Evolutionary conservation across 441 rosid genomes (phyloP), one percentile per base, ranked within the genome.

Genomic region (Croton setiger): DNA sequence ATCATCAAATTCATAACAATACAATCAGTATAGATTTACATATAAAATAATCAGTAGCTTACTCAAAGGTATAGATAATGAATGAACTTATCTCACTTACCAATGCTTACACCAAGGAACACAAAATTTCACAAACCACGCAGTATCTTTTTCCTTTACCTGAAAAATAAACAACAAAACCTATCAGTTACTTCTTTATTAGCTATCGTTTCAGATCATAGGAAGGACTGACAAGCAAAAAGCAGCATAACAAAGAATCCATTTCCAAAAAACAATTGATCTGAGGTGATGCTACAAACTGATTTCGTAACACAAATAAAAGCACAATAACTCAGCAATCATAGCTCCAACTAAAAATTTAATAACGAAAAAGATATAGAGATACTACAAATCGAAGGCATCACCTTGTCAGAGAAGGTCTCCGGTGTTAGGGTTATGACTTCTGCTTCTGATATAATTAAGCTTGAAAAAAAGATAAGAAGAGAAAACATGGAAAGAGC

Each of bases 21-120:
- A 64, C 3, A 41, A 41, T 31, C 61, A 55, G 5, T 4, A 41
- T 14, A 37, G 41, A 55, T 23, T n/a, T 66, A 20, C 55, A 5
- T 18, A 7, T 18, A 20, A 20, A 9, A 13, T 1, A 10, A 61
- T 9, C 35, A 12, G 14, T 4, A 17, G 37, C 27, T 20, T 41
- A 20, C n/a, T 18, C 52, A 13, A 43, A 18, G 18, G 13, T 23
- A 2, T 5, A 21, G 13, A 1, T 7, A 44, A 31, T 12, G 7
- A 4, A 33, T 3, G 4, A 12, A 12, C 4, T 14, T 31, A 14
- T 60, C 54, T 20, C 6, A 63, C 57, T 87, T 79, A 92, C 99
- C 98, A 94, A 73, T 94, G 99, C 86, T 94, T 94, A 72, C 98
- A 94, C 99, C 99, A 92, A 31, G 98, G 96, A 60, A 94, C 98